Percentiles rank a stretch among this genome's conserved stretches.
These are phyloP conservation scores for Lachnellula suecica DNA, from an alignment of 2,329 filamentous ascomycete genomes.

Conservation along the genomic window DNA sequence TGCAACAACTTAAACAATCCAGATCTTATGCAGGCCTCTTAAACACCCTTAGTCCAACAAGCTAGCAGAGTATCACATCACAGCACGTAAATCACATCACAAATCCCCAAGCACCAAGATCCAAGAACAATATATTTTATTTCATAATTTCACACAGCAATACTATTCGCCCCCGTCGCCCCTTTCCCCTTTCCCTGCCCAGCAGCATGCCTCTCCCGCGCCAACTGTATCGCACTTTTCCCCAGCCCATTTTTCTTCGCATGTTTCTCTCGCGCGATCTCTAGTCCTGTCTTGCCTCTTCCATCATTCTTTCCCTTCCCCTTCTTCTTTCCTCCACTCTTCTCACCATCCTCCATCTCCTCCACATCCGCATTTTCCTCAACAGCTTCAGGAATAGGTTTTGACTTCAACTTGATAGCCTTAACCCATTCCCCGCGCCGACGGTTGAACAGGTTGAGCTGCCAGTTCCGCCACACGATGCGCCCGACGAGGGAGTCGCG, in stretches of 20 bases:
- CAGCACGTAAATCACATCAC: too few relatives aligned
- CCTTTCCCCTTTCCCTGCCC: slow-evolving; percentile 1
- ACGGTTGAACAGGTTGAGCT: slow-evolving; percentile 69
- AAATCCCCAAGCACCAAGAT: too few relatives aligned
- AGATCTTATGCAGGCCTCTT: too few relatives aligned
- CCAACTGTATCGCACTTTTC: slow-evolving; percentile 31
- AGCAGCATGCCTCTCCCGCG: slow-evolving; percentile 30
- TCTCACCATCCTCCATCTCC: slow-evolving; percentile 12
- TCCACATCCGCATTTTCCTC: slow-evolving; percentile 6
- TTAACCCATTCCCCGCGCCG: slow-evolving; percentile 62
- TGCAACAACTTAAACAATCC: too few relatives aligned
- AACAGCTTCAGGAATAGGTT: neutral
- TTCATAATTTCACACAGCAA: neutral
- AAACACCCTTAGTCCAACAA: too few relatives aligned
- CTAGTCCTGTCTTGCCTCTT: slow-evolving; percentile 7
- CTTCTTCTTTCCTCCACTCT: slow-evolving; percentile 5
- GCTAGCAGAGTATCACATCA: too few relatives aligned
- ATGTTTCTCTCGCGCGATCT: slow-evolving; percentile 15
- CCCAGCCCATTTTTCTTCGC: slow-evolving; percentile 17
- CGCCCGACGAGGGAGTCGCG: slow-evolving; percentile 65
- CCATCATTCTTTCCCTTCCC: slow-evolving; percentile 1
- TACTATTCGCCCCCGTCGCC: slow-evolving; percentile 10
- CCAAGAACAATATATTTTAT: neutral
- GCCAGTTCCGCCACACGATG: slow-evolving; percentile 73
- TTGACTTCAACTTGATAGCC: slow-evolving; percentile 45